Evolutionary conservation across 2,329 filamentous ascomycete species (phyloP).

Genomic region (Alternaria ventricosa): DNA sequence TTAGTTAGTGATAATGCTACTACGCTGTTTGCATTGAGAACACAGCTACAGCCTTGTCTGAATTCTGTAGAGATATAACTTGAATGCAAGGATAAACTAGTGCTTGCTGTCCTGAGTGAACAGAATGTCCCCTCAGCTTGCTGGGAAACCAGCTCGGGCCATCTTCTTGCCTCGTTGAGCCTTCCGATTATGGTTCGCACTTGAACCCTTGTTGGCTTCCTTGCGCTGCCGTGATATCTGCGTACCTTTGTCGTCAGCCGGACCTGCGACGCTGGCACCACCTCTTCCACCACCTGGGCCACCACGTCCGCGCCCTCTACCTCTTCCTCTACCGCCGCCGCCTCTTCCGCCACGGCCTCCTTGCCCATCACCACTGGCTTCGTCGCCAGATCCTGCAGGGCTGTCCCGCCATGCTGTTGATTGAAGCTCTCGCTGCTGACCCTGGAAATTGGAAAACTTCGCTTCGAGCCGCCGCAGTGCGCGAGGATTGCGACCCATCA

Average conservation of each 20-base stretch:
- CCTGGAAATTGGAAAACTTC: slow-evolving; percentile 70
- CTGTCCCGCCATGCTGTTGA: slow-evolving; percentile 67
- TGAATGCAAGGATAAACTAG: not conserved
- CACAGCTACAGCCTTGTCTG: not conserved
- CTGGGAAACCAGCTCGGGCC: slow-evolving; percentile 62
- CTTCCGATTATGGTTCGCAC: slow-evolving; percentile 85
- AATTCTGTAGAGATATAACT: rapidly evolving
- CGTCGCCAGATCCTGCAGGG: slow-evolving; percentile 62
- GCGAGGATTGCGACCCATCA: slow-evolving; percentile 76
- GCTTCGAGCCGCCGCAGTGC: slow-evolving; percentile 73
- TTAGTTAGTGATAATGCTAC: not conserved
- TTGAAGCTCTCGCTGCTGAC: slow-evolving; percentile 69
- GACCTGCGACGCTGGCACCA: slow-evolving; percentile 66
- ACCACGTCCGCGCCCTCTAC: slow-evolving; percentile 43
- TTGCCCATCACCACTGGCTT: slow-evolving; percentile 52
- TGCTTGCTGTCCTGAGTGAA: no score
- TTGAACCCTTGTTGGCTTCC: slow-evolving; percentile 79
- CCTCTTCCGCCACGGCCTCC: slow-evolving; percentile 58
- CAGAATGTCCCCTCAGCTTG: slow-evolving; percentile 14
- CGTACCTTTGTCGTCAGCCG: slow-evolving; percentile 72
- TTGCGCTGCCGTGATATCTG: slow-evolving; percentile 75
- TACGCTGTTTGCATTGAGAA: not conserved
- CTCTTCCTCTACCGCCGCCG: slow-evolving; percentile 46
- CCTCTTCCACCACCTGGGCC: slow-evolving; percentile 42
- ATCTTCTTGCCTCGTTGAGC: slow-evolving; percentile 71